A percentile compares a stretch with the other conserved stretches of the same genome.
Evolutionary conservation across 306 rosid genomes (phyloP).

Genomic region (Cotoneaster glaucophyllus): DNA sequence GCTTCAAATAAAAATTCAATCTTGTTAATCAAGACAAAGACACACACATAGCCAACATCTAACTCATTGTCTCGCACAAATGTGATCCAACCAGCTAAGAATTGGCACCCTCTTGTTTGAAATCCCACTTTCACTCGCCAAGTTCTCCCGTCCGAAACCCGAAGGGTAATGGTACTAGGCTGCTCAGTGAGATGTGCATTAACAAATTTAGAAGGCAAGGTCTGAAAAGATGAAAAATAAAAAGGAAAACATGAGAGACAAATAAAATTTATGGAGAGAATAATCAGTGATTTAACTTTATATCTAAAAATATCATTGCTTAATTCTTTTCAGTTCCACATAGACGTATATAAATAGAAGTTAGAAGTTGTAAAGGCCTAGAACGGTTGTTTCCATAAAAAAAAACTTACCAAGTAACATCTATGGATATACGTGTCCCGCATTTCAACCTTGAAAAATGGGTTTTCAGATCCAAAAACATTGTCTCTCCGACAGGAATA

Average conservation of each 20-base stretch:
- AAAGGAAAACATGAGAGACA: not conserved
- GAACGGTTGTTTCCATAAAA: too few species aligned
- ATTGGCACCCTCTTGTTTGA: not conserved
- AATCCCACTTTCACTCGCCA: not conserved
- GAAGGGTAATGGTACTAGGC: not conserved
- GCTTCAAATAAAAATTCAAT: not conserved
- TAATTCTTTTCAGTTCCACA: too few species aligned
- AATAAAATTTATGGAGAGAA: not conserved
- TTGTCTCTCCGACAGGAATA: too few species aligned
- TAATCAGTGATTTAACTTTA: not conserved
- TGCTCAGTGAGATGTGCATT: not conserved
- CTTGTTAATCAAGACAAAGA: not conserved
- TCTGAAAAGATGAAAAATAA: not conserved
- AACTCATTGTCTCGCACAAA: slow-evolving; percentile 16
- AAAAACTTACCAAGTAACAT: slow-evolving; percentile 6
- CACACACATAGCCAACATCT: slow-evolving; percentile 5
- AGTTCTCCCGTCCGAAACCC: not conserved
- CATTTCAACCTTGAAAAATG: not conserved
- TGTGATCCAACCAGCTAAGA: not conserved
- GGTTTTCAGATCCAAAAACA: too few species aligned
- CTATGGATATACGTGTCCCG: not conserved
- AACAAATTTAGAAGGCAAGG: not conserved
- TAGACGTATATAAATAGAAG: too few species aligned
- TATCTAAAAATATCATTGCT: too few species aligned
- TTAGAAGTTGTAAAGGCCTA: too few species aligned